Evolutionary conservation across 768 basidiomycete genomes (phyloP), one percentile per base, ranked within the genome.

Genomic region (Asterophora parasitica): DNA sequence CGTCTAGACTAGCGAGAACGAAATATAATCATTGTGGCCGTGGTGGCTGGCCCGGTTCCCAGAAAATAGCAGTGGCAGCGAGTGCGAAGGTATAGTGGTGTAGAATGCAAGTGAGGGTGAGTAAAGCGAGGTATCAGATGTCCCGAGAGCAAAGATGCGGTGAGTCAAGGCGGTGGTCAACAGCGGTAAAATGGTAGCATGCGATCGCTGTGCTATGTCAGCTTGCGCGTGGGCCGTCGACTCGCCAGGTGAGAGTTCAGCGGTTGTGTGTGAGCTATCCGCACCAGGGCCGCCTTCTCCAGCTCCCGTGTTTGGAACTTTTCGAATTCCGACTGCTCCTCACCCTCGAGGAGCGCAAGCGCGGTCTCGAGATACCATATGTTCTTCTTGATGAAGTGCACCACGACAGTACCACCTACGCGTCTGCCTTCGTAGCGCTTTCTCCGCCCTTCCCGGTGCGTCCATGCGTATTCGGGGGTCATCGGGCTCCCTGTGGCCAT

Each of bases 351-450:
- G 19, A 99, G 71, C 13, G 92, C 92, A 9, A 92, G 68, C 9
- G 92, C 90, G 4, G 94, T 90, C 70, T 99, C 95, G 56, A 93
- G 65, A 68, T 88, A 97, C 95, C 95, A 99, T 70, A 89, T 87
- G 54, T 90, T 83, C 64, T 91, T 87, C 82, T 97, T 99, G 75
- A 99, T 86, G 63, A 91, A 97, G 69, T 99, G 95, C 43, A 99
- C 92, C 16, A 92, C 88, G 38, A 94, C 78, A 2, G 95, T 99
- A 4, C 95, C 96, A 3, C 95, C 95, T 7, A 92, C 79, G 16
- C 87, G 83, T 49, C 77, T 70, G 37, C 74, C 74, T 54, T 81
- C 75, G 59, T 89, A 89, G 38, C 79, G 80, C 41, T 64, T 77
- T 54, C 67, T 60, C 34, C 82, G 74, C 40, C 88, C 86, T 72